Base-by-base conservation (phyloP, 192 early-diverging fungal genomes). In the Rhizoclosmatium globosum region DNA sequence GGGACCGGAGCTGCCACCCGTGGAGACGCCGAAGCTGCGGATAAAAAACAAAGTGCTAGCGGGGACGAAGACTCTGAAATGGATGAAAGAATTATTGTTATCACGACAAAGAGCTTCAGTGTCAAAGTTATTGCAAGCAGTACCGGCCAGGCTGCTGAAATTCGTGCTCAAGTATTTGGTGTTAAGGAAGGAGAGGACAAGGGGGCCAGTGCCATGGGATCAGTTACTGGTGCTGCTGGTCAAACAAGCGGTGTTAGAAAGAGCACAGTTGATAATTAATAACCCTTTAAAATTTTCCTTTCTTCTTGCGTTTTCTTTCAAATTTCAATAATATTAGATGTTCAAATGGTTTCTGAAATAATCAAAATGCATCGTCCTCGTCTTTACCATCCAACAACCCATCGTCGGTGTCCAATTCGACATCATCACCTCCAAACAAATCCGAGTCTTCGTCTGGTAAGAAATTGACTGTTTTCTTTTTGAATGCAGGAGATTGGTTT, bases 101-200 rank as follows among this genome's bases (percentile, higher is more conserved):
- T 71, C 15, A 71, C 69, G 3, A 58, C 48, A 11, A 71, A 58
- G 69, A 71, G 48, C 69, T 71, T 71, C 56, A 71, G 69, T 2
- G 69, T 71, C 47, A 71, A 58, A 38, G 48, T 71, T 3, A 71
- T 71, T 71, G 69, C 69, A 3, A 57, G 48, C 56, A 41, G 23
- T 19, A n/a, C 47, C 15, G 48, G 56, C 13, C 69, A 71, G 48
- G 56, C 56, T 13, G 47, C 48, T n/a, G 69, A 71, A 21, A 71
- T 71, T 56, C 45, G 56, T 47, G 69, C 65, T 17, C 65, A 68
- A 68, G 65, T 68, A 7, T 68, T 68, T 68, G 65, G 65, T 68
- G 65, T 68, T 15, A 68, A 68, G 43, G 65, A 68, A 41, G 65
- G 65, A 17, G 65, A 68, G 39, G 65, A 68, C 15, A 68, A 68